These are phyloP conservation scores for Arthroderma uncinatum DNA, from an alignment of 2,329 filamentous ascomycete species.

Conservation along the genomic window DNA sequence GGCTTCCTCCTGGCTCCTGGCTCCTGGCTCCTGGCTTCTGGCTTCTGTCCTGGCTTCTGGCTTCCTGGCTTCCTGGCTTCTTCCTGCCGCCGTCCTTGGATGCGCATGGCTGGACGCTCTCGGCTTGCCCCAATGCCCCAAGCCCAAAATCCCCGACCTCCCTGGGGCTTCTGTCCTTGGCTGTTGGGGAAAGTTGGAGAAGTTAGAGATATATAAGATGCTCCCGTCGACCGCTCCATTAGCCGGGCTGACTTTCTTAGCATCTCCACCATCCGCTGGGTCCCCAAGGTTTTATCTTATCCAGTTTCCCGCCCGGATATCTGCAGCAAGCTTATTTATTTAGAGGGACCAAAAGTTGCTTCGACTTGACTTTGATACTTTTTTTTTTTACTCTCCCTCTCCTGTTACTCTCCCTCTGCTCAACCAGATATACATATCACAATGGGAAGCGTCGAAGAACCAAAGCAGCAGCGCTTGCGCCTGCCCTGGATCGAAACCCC, in stretches of 20 bases:
- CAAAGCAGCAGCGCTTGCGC: constrained; percentile 19
- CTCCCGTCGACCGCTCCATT: not conserved
- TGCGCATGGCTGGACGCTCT: not conserved
- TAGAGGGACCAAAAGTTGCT: not conserved
- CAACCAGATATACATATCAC: constrained; percentile 14
- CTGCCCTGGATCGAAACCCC: constrained; percentile 62
- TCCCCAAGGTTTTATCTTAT: not conserved
- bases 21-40: too few species aligned
- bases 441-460: constrained; percentile 29
- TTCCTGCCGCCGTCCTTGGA: too few species aligned
- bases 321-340: not conserved
- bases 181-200: constrained; percentile 1
- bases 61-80: too few species aligned
- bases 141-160: constrained; percentile 2
- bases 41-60: too few species aligned
- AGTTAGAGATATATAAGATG: constrained; percentile 1
- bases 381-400: not conserved
- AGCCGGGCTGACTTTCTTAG: not conserved
- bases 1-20: too few species aligned
- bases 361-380: not conserved
- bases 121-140: not conserved
- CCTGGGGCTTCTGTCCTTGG: not conserved
- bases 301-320: constrained; percentile 5
- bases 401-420: constrained; percentile 5
- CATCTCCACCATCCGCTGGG: constrained; percentile 1